Evolutionary conservation across 78 protist species (phyloP).

Genomic region (Dictyostelium citrinum): DNA sequence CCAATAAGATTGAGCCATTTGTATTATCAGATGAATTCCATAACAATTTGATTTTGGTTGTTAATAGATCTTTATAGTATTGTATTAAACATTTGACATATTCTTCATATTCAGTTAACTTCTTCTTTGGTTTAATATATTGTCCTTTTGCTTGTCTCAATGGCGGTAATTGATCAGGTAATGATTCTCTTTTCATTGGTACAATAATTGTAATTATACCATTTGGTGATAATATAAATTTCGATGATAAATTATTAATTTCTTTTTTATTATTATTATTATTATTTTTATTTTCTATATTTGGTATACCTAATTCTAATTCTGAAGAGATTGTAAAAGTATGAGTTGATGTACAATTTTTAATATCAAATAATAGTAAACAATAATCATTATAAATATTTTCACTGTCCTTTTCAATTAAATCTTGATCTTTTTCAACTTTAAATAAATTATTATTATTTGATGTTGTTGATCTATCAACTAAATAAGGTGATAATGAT

Average conservation of each 20-base stretch:
- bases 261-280: neutral
- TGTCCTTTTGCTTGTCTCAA: slow-evolving; percentile 72
- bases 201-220: slow-evolving; percentile 26
- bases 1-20: slow-evolving; percentile 14
- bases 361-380: slow-evolving; percentile 52
- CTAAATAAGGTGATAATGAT: slow-evolving; percentile 22
- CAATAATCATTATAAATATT: slow-evolving; percentile 46
- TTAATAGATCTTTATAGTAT: slow-evolving; percentile 58
- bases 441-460: neutral
- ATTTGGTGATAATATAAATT: slow-evolving; percentile 56
- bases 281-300: neutral
- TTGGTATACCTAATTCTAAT: neutral
- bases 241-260: neutral
- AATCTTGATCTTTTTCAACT: neutral
- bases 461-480: neutral
- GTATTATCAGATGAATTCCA: slow-evolving; percentile 65
- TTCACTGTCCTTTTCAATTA: neutral
- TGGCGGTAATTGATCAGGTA: slow-evolving; percentile 68
- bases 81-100: slow-evolving; percentile 58
- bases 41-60: slow-evolving; percentile 22
- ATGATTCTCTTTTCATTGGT: slow-evolving; percentile 71
- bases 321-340: slow-evolving; percentile 26
- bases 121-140: slow-evolving; percentile 79
- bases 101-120: slow-evolving; percentile 68
- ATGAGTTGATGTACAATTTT: slow-evolving; percentile 53